These are phyloP conservation scores for Aspergillus ochraceus DNA, from an alignment of 2,329 filamentous ascomycete species.

Conservation along the genomic window DNA sequence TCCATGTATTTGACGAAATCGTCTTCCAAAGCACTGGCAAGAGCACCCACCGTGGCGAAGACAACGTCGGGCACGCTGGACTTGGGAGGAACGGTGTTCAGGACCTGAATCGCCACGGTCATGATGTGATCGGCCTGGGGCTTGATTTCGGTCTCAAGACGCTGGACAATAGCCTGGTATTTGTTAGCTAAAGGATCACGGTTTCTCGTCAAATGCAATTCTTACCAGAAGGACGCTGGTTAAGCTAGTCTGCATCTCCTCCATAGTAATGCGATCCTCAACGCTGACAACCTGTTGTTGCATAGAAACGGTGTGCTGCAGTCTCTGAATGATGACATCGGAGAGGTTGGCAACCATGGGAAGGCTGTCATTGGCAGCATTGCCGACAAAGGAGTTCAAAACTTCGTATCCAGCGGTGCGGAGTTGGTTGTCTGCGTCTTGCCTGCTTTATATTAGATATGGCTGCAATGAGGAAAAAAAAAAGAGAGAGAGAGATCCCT, in stretches of 20 bases:
- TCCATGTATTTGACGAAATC: constrained; percentile 99
- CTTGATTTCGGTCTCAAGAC: constrained; percentile 85
- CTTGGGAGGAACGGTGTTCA: constrained; percentile 75
- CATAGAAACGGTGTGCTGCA: constrained; percentile 86
- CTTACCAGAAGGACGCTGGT: constrained; percentile 76
- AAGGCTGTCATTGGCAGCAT: constrained; percentile 83
- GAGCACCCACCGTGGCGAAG: constrained; percentile 87
- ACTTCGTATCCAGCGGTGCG: constrained; percentile 97
- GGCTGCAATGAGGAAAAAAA: background rate
- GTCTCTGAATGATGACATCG: constrained; percentile 82
- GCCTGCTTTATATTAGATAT: constrained; percentile 32
- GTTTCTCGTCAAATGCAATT: background rate
- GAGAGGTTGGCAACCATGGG: constrained; percentile 77
- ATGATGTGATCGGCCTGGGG: constrained; percentile 94
- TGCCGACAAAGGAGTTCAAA: constrained; percentile 89
- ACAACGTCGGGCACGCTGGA: constrained; percentile 93
- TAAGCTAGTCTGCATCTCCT: constrained; percentile 97
- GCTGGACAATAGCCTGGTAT: constrained; percentile 72
- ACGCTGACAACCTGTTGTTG: constrained; percentile 94
- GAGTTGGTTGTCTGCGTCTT: constrained; percentile 81
- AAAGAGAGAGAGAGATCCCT: background rate
- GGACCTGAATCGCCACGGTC: constrained; percentile 78
- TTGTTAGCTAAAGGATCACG: constrained; percentile 10
- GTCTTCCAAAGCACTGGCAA: constrained; percentile 87
- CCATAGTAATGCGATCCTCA: constrained; percentile 91